Percentiles rank a stretch among this genome's conserved stretches.
Evolutionary conservation across 495 filamentous ascomycete genomes (phyloP).

Genomic region (Astrothelium macrocarpum): DNA sequence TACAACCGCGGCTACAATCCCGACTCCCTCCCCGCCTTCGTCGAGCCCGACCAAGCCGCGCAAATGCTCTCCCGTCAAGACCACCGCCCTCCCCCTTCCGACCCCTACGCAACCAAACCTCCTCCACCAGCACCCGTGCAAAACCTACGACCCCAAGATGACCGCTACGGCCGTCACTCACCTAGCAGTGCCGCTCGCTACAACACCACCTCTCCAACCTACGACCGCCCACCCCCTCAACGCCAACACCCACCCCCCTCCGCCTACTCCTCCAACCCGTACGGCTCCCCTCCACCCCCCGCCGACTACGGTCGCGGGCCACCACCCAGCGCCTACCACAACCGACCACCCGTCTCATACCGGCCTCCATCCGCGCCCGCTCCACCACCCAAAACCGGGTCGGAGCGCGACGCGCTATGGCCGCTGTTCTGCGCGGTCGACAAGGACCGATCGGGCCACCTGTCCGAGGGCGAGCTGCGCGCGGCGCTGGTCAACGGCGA

Average conservation of each 20-base stretch:
- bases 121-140: slow-evolving; percentile 18
- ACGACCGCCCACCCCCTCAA: slow-evolving; percentile 18
- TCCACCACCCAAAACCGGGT: slow-evolving; percentile 52
- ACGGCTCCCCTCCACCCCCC: slow-evolving; percentile 48
- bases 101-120: slow-evolving; percentile 31
- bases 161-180: slow-evolving; percentile 21
- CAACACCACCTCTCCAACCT: slow-evolving; percentile 8
- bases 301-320: slow-evolving; percentile 51
- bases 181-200: slow-evolving; percentile 14
- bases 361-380: slow-evolving; percentile 58
- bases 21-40: slow-evolving; percentile 94
- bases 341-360: slow-evolving; percentile 46
- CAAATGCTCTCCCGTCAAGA: slow-evolving; percentile 16
- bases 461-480: slow-evolving; percentile 80
- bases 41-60: slow-evolving; percentile 68
- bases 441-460: slow-evolving; percentile 63
- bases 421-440: slow-evolving; percentile 89
- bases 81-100: slow-evolving; percentile 17
- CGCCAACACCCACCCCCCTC: slow-evolving; percentile 26
- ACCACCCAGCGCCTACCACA: slow-evolving; percentile 35
- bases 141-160: slow-evolving; percentile 20
- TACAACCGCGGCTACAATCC: slow-evolving; percentile 91
- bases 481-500: slow-evolving; percentile 94
- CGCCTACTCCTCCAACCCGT: slow-evolving; percentile 23
- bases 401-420: slow-evolving; percentile 57